Evolutionary conservation across 176 grass and related monocot genomes (phyloP), one percentile per base, ranked within the genome.

Genomic region (Oryza officinalis): DNA sequence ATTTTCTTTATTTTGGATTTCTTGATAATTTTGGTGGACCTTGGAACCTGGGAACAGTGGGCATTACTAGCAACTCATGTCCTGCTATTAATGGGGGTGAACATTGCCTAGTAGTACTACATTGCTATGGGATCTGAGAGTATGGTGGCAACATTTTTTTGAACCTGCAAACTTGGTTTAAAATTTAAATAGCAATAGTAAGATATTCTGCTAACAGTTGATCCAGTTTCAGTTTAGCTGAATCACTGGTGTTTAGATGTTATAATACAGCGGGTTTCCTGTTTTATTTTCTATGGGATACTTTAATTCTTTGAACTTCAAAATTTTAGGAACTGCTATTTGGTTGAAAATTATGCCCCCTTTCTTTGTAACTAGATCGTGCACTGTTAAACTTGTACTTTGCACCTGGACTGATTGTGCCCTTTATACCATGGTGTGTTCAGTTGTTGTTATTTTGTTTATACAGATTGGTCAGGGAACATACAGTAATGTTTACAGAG

Each of bases 391-490:
- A 47, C 28, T 76, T 69, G 11, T 76, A 57, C 22, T 52, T 37
- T 13, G 2, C 35, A 17, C 26, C 4, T 77, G 15, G 33, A 61
- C 69, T 52, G 49, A 84, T 13, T 44, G 69, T 14, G 13, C 69
- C 59, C 23, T 69, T 8, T 32, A 70, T 73, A 61, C 70, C 27
- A 35, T 60, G n/a, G 74, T 69, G 60, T 23, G 38, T 63, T 82
- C 22, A 79, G 46, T 44, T 12, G 40, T 20, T 81, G 27, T 72
- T 83, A 18, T 44, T 63, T 78, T 91, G 71, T 89, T 74, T 82
- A 83, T 80, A 69, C 89, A 99, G 97, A 99, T 99, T 85, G 97
- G 97, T 28, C 97, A 99, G 87, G 97, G 97, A 67, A 99, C 97
- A 76, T 99, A 99, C 78, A 99, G 97, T 65, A 99, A 87, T 69